These are phyloP conservation scores for Hymenotorrendiella dingleyae DNA, from an alignment of 2,329 filamentous ascomycete genomes.

Conservation along the genomic window DNA sequence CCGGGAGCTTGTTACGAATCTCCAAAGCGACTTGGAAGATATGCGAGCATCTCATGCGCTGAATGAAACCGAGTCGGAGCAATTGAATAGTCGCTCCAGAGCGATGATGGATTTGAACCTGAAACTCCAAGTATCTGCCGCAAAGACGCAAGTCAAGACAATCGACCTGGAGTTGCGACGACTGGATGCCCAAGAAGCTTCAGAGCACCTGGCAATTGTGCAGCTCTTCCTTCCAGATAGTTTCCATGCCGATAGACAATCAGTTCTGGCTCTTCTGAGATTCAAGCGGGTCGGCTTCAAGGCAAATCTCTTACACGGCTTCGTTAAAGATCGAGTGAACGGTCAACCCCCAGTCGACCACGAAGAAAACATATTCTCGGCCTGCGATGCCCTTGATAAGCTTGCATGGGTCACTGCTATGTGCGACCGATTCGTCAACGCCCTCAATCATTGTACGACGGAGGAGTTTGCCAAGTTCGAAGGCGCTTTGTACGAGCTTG, in stretches of 20 bases:
- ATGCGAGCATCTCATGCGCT: conserved; percentile 89
- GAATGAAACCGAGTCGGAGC: conserved; percentile 86
- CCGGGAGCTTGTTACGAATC: conserved; percentile 76
- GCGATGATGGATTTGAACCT: conserved; percentile 97
- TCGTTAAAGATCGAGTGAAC: conserved; percentile 72
- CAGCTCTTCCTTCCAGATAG: conserved; percentile 83
- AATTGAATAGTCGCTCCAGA: conserved; percentile 79
- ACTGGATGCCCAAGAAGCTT: conserved; percentile 82
- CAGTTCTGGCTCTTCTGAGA: conserved; percentile 79
- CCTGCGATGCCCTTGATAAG: conserved; percentile 78
- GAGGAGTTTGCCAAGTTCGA: conserved; percentile 75
- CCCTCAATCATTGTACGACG: conserved; percentile 71
- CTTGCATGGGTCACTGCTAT: conserved; percentile 77
- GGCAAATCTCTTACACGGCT: conserved; percentile 68
- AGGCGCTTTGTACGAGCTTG: conserved; percentile 76
- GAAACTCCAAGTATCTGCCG: conserved; percentile 83
- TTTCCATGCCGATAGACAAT: conserved; percentile 74
- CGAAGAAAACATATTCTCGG: conserved; percentile 73
- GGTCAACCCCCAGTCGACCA: conserved; percentile 61
- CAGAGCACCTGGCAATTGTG: conserved; percentile 82
- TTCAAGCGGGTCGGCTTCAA: conserved; percentile 90
- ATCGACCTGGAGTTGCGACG: conserved; percentile 85
- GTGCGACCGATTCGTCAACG: conserved; percentile 77
- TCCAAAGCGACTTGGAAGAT: conserved; percentile 84
- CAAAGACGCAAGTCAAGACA: conserved; percentile 88